Evolutionary conservation across 176 grass and related monocot genomes (phyloP), one percentile per base, ranked within the genome.

Genomic region (Saccharum spontaneum): DNA sequence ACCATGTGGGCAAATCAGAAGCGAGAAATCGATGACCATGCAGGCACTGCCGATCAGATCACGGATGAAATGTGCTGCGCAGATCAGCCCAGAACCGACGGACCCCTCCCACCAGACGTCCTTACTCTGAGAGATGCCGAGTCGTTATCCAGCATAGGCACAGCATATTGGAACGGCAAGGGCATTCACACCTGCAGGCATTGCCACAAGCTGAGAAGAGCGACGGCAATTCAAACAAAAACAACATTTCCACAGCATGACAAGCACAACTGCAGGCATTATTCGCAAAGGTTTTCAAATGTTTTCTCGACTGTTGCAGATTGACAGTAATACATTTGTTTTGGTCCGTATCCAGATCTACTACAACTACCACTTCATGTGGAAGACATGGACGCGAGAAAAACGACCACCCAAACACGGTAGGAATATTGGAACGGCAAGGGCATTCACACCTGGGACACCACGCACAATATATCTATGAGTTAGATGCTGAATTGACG

Each of bases 371-470:
- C 17, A 30, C 80, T 68, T 44, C 57, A 63, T 62, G 76, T 75
- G 49, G 63, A 87, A 64, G 15, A 76, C 49, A 63, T 61, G 86
- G 73, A 46, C 38, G 28, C 28, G 5, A 69, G 67, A 3, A 3
- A 75, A 49, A 75, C 46, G 37, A 83, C 80, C 76, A 36, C 75
- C 36, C 69, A 40, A 69, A 76, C 85, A 84, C 69, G 69, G 79
- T 69, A 71, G 70, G 81, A 81, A 87, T 84, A 84, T 80, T 61
- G 4, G 63, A 84, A 55, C 15, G 0, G 23, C 7, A 34, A 23
- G 13, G 54, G 61, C 39, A 67, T 81, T 87, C 85, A 91, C 81
- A 91, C 85, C 41, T 84, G 69, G 39, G 50, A 81, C 31, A 79
- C 39, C 44, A 65, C 31, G 14, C 44, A 77, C 30, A 10, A 70